Evolutionary conservation across 495 filamentous ascomycete species (phyloP).

Genomic region (Tuber calosporum): DNA sequence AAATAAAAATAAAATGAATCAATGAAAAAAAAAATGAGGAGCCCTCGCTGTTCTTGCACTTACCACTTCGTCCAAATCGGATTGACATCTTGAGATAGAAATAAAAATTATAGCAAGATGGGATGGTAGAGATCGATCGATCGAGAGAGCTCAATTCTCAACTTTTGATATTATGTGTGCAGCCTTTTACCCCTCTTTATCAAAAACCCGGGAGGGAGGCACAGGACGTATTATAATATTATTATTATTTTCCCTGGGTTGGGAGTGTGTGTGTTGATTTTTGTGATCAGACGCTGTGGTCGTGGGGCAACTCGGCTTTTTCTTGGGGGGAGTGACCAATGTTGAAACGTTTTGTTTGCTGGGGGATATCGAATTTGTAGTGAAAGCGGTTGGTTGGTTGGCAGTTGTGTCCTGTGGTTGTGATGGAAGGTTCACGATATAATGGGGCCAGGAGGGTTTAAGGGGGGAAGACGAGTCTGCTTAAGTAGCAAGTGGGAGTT

Average conservation of each 20-base stretch:
- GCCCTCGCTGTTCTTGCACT: background rate
- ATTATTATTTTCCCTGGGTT: background rate
- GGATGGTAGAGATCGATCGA: background rate
- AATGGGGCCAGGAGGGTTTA: background rate
- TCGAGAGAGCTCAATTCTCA: background rate
- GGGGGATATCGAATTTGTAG: background rate
- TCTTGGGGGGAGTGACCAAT: background rate
- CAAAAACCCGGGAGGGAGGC: background rate
- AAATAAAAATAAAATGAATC: no score
- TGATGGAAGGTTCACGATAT: background rate
- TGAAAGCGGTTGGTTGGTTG: background rate
- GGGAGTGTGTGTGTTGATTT: background rate
- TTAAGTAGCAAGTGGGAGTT: background rate
- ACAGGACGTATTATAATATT: background rate
- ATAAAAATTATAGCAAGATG: conserved; percentile 1
- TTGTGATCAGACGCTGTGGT: background rate
- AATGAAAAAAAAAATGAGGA: background rate
- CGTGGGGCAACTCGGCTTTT: background rate
- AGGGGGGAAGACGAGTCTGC: background rate
- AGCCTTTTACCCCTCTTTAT: background rate
- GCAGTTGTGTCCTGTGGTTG: background rate
- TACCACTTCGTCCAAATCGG: conserved; percentile 41
- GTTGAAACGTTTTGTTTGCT: background rate
- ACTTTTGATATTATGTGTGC: background rate
- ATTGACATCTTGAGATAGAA: conserved; percentile 34